Conservation (phyloP, 257 asterid species). For the Capsicum rhomboideum region DNA sequence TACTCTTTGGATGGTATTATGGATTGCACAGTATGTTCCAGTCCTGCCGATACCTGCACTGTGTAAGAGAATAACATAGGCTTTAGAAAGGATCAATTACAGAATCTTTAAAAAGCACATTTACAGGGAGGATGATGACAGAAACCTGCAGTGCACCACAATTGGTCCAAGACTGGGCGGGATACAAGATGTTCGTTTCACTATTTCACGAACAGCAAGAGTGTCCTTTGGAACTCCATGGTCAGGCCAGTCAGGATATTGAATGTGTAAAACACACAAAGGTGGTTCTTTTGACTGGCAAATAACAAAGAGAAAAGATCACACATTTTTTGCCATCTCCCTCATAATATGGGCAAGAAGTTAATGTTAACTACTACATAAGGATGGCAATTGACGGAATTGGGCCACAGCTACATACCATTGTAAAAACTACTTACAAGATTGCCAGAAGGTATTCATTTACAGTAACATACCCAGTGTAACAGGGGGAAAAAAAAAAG, state of each 20-base stretch:
- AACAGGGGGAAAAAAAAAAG: too few relatives aligned
- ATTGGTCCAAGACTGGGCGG: constrained; percentile 80
- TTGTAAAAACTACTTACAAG: background rate
- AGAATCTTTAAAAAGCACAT: background rate
- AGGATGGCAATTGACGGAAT: background rate
- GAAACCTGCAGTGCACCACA: constrained; percentile 98
- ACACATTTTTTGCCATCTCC: background rate
- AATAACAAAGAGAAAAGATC: background rate
- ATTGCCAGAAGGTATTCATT: too few relatives aligned
- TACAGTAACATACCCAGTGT: too few relatives aligned
- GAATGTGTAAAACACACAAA: constrained; percentile 71
- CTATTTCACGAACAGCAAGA: constrained; percentile 74
- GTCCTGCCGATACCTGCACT: constrained; percentile 99
- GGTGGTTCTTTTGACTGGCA: constrained; percentile 83
- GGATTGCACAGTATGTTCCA: constrained; percentile 83
- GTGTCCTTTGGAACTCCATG: constrained; percentile 90
- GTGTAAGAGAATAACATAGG: constrained; percentile 18
- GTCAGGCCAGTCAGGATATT: constrained; percentile 99
- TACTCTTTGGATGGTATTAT: constrained; percentile 72
- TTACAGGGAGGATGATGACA: background rate
- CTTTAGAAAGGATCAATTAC: background rate
- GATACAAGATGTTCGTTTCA: constrained; percentile 44
- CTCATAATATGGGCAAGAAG: background rate
- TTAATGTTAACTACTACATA: background rate
- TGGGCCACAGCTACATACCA: background rate